Conservation (phyloP, 495 filamentous ascomycete species). For the Xylaria nigripes region DNA sequence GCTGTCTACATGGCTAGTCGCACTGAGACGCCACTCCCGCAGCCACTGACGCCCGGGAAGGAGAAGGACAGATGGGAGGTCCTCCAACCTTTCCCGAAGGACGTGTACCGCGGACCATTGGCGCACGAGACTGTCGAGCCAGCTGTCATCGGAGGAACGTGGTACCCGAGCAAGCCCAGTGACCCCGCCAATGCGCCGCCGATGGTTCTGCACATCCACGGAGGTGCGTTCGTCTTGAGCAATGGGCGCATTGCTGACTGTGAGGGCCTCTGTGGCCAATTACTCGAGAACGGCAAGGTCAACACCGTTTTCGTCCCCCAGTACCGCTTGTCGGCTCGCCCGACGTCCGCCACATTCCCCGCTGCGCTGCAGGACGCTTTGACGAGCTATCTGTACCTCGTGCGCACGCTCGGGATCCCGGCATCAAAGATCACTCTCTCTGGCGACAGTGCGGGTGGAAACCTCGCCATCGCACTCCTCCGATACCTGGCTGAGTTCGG, state of each 20-base stretch:
- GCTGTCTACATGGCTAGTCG: background rate
- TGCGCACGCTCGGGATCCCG: constrained; percentile 26
- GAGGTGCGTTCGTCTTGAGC: constrained; percentile 38
- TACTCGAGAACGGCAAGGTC: constrained; percentile 13
- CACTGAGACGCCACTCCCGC: constrained; percentile 2
- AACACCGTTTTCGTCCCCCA: constrained; percentile 25
- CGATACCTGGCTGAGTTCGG: constrained; percentile 26
- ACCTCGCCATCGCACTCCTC: constrained; percentile 28
- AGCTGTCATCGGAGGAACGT: constrained; percentile 7
- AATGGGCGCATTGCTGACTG: constrained; percentile 14
- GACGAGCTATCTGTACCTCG: constrained; percentile 34
- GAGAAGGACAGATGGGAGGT: constrained; percentile 11
- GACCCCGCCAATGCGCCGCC: background rate
- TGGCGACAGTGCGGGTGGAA: constrained; percentile 25
- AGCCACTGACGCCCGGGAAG: constrained; percentile 4
- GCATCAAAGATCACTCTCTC: constrained; percentile 19
- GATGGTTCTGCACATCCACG: constrained; percentile 28
- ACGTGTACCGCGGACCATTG: constrained; percentile 8
- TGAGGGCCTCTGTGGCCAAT: constrained; percentile 17
- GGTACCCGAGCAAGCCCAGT: constrained; percentile 6
- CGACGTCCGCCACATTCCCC: constrained; percentile 30
- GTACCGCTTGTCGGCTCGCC: constrained; percentile 31
- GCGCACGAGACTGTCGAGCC: constrained; percentile 2
- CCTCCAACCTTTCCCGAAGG: constrained; percentile 3
- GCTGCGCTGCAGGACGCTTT: constrained; percentile 41